Conservation (phyloP, 495 filamentous ascomycete species). For the Hyaloscypha finlandica region DNA sequence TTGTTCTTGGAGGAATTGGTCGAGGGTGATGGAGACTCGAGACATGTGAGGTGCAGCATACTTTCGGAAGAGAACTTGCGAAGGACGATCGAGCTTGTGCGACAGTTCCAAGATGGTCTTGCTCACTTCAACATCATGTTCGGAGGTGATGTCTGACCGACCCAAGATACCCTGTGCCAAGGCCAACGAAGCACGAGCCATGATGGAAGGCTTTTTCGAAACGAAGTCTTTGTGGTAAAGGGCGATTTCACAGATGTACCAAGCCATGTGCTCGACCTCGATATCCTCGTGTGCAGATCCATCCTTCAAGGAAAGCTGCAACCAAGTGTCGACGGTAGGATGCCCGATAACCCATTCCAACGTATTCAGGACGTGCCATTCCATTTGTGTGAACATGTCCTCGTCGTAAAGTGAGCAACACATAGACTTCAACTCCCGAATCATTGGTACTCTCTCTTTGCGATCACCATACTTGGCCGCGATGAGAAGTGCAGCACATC, state of each 20-base stretch:
- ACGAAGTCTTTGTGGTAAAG: conserved; percentile 97
- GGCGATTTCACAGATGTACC: conserved; percentile 91
- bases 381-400: conserved; percentile 99
- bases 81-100: conserved; percentile 84
- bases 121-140: conserved; percentile 84
- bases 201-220: conserved; percentile 81
- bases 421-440: conserved; percentile 97
- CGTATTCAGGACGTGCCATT: conserved; percentile 99
- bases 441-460: conserved; percentile 94
- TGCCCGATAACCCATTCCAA: conserved; percentile 94
- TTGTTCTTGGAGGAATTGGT: conserved; percentile 84
- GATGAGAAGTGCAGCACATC: conserved; percentile 93
- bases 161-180: conserved; percentile 84
- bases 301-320: conserved; percentile 69
- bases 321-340: conserved; percentile 91
- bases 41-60: conserved; percentile 82
- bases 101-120: conserved; percentile 78
- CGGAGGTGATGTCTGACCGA: conserved; percentile 67
- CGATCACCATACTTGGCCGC: conserved; percentile 98
- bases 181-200: conserved; percentile 84
- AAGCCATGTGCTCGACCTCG: conserved; percentile 91
- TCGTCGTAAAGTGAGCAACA: conserved; percentile 98
- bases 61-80: conserved; percentile 82
- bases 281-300: conserved; percentile 68
- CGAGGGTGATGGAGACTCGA: conserved; percentile 75